Evolutionary conservation across 345 rosid species (phyloP), one percentile per base, ranked within the genome.

Genomic region (Boechera stricta): DNA sequence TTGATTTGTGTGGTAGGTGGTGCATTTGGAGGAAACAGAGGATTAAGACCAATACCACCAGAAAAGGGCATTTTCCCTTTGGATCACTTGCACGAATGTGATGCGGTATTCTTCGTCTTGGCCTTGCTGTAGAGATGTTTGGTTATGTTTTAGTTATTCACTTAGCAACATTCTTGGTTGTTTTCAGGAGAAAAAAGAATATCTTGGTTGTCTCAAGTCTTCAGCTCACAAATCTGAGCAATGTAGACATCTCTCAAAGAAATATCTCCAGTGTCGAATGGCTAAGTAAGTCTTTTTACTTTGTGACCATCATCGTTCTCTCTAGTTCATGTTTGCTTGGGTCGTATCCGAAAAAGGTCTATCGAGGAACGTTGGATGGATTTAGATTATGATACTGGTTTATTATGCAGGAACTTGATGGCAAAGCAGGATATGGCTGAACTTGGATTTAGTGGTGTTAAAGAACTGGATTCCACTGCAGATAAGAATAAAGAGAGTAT

Each of bases 11-110:
- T 77, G 36, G 72, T 78, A 92, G 99, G 97, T 68, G 99, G 98
- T 64, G 97, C 97, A 66, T 92, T 91, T 81, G 99, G 99, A 68
- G 97, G 99, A 77, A 90, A 83, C 72, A 89, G 98, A 78, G 99
- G 99, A 69, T 47, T 80, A 65, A 86, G 93, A 45, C 97, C 99
- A 0, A 92, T 91, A 58, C 98, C 99, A 15, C 98, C 99, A 2
- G 98, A 92, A 65, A 92, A 95, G 62, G 99, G 98, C 71, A 75
- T 92, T 73, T 92, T 95, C 78, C 99, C 97, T 66, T 81, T 95
- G 84, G 99, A 95, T 80, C 96, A 95, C 68, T 56, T 87, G 83
- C 97, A 90, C 73, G 83, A 88, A 79, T 95, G 98, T 56, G 99
- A 95, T 77, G 18, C 71, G 90, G 98, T 95, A 81, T 15, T 15